phyloP scores from a whole-genome alignment of 768 basidiomycete genomes.

The Hydnomerulius pinastri region DNA sequence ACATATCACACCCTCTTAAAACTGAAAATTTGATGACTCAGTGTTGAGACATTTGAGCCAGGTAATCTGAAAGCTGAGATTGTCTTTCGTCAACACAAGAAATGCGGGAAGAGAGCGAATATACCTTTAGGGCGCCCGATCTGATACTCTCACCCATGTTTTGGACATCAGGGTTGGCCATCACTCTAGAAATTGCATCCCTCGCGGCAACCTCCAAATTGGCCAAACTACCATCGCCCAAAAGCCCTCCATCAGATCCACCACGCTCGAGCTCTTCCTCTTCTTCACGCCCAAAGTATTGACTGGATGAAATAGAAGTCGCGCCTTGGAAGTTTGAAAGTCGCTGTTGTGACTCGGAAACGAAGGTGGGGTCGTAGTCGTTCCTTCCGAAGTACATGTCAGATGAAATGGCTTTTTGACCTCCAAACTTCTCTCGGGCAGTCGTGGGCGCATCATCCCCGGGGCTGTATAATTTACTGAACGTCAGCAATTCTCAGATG shows the following conservation, averaged over 20 bases:
- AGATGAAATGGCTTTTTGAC: conserved; percentile 94
- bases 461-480: conserved; percentile 19
- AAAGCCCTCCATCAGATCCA: conserved; percentile 56
- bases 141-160: conserved; percentile 79
- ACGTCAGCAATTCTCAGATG: neutral
- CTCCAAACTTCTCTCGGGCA: conserved; percentile 89
- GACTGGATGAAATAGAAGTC: conserved; percentile 89
- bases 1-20: no score
- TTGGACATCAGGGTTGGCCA: conserved; percentile 88
- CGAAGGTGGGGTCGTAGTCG: conserved; percentile 72
- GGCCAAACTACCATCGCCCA: conserved; percentile 52
- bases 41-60: conserved; percentile 65
- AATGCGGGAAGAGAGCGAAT: conserved; percentile 18
- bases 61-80: conserved; percentile 61
- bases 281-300: conserved; percentile 95
- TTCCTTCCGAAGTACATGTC: conserved; percentile 97
- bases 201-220: conserved; percentile 65
- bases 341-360: conserved; percentile 78
- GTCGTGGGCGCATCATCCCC: conserved; percentile 67
- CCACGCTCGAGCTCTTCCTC: conserved; percentile 49
- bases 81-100: conserved; percentile 1
- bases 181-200: conserved; percentile 71
- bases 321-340: conserved; percentile 88
- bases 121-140: conserved; percentile 79
- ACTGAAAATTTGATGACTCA: no score